Percentiles rank a stretch among this genome's conserved stretches.
These are phyloP conservation scores for Ormosia semicastrata DNA, from an alignment of 306 rosid species.

Conservation along the genomic window DNA sequence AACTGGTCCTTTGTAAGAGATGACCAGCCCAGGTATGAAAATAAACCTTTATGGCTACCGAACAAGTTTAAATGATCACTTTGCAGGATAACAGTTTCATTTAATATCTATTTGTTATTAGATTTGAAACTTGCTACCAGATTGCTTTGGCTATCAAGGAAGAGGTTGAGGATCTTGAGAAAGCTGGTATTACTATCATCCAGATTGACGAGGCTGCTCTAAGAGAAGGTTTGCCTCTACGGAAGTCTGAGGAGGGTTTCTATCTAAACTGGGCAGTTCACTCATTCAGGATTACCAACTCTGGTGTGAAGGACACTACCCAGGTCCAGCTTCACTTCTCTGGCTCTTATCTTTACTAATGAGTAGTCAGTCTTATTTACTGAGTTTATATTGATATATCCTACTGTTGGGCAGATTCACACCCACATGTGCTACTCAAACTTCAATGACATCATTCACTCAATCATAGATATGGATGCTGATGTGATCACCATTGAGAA, in stretches of 20 bases:
- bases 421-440: conserved; percentile 95
- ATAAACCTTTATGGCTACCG: neutral
- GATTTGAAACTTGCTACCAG: conserved; percentile 83
- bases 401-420: conserved; percentile 57
- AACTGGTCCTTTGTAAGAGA: conserved; percentile 91
- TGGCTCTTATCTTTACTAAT: neutral
- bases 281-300: conserved; percentile 85
- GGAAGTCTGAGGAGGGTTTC: conserved; percentile 75
- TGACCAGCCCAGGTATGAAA: conserved; percentile 76
- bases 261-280: conserved; percentile 85
- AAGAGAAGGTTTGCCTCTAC: conserved; percentile 80
- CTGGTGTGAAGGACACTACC: conserved; percentile 67
- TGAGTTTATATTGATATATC: neutral
- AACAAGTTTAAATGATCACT: neutral
- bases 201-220: conserved; percentile 92
- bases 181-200: conserved; percentile 70
- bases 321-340: conserved; percentile 51
- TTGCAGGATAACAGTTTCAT: neutral
- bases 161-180: conserved; percentile 90
- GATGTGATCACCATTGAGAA: conserved; percentile 90
- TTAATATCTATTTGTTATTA: conserved; percentile 30
- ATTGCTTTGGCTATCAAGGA: conserved; percentile 91
- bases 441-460: conserved; percentile 83
- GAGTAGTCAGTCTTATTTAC: neutral
- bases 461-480: conserved; percentile 88